phyloP scores from a whole-genome alignment of 495 filamentous ascomycete species.

The Penicillium paradoxum region DNA sequence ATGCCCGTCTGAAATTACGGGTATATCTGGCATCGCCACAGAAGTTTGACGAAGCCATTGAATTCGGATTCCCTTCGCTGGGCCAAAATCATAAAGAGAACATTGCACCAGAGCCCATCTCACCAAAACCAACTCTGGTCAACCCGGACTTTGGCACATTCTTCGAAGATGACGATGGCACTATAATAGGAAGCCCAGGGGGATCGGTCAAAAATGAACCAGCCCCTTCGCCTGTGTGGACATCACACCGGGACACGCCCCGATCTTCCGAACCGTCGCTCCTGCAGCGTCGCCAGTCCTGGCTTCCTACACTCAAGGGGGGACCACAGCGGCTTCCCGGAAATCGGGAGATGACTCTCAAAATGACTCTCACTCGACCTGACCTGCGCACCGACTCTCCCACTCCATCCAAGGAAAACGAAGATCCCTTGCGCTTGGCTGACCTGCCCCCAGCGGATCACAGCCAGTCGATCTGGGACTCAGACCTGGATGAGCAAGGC shows the following conservation, averaged over 20 bases:
- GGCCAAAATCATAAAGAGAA: slow-evolving; percentile 36
- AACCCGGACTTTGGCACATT: slow-evolving; percentile 35
- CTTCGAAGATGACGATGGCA: slow-evolving; percentile 41
- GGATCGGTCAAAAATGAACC: slow-evolving; percentile 15
- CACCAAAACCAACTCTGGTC: slow-evolving; percentile 5
- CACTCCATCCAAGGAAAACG: slow-evolving; percentile 54
- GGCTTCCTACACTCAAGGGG: slow-evolving; percentile 15
- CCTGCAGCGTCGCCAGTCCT: slow-evolving; percentile 18
- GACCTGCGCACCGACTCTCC: slow-evolving; percentile 68
- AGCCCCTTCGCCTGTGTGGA: neutral
- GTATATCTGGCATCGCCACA: slow-evolving; percentile 88
- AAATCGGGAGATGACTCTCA: slow-evolving; percentile 82
- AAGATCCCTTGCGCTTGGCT: slow-evolving; percentile 51
- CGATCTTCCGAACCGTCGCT: slow-evolving; percentile 17
- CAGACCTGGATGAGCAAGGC: slow-evolving; percentile 36
- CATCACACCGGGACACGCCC: slow-evolving; percentile 9
- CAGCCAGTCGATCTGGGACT: slow-evolving; percentile 42
- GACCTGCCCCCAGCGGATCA: slow-evolving; percentile 46
- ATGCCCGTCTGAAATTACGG: slow-evolving; percentile 79
- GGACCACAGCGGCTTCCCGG: slow-evolving; percentile 18
- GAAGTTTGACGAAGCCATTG: slow-evolving; percentile 92
- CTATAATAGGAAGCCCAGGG: slow-evolving; percentile 23
- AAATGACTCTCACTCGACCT: slow-evolving; percentile 88
- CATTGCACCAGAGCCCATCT: slow-evolving; percentile 14
- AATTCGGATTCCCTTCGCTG: slow-evolving; percentile 81